Evolutionary conservation across 148 eudicot genomes (phyloP).

Genomic region (Oxyria digyna): DNA sequence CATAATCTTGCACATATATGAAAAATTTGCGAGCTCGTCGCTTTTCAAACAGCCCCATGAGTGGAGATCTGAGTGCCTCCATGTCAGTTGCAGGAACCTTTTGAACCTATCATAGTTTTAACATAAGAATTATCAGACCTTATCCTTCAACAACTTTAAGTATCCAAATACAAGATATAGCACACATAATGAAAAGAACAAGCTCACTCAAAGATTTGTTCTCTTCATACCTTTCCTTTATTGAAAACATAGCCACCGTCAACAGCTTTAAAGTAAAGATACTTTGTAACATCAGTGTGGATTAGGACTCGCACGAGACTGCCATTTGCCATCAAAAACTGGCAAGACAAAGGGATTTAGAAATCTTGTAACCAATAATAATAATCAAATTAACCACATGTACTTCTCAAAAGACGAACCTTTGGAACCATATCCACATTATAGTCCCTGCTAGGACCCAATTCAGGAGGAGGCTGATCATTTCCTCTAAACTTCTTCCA

Average conservation of each 20-base stretch:
- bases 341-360: neutral
- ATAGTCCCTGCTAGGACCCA: conserved; percentile 58
- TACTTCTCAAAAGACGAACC: conserved; percentile 17
- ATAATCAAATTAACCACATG: neutral
- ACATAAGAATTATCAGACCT: neutral
- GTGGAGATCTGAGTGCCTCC: conserved; percentile 42
- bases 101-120: conserved; percentile 21
- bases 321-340: conserved; percentile 53
- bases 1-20: conserved; percentile 40
- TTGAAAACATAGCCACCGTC: conserved; percentile 44
- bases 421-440: conserved; percentile 69
- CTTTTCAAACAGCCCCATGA: conserved; percentile 49
- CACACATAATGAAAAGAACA: neutral
- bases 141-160: neutral
- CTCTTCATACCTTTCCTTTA: conserved; percentile 31
- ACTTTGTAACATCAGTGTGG: conserved; percentile 40
- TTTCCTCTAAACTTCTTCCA: conserved; percentile 62
- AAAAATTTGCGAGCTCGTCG: conserved; percentile 50
- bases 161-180: neutral
- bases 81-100: conserved; percentile 43
- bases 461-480: conserved; percentile 48
- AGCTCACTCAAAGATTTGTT: neutral
- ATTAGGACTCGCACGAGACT: conserved; percentile 39
- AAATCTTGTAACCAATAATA: neutral
- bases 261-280: conserved; percentile 39